Conservation (phyloP, 1,284 basidiomycete genomes). For the Malassezia brasiliensis region DNA sequence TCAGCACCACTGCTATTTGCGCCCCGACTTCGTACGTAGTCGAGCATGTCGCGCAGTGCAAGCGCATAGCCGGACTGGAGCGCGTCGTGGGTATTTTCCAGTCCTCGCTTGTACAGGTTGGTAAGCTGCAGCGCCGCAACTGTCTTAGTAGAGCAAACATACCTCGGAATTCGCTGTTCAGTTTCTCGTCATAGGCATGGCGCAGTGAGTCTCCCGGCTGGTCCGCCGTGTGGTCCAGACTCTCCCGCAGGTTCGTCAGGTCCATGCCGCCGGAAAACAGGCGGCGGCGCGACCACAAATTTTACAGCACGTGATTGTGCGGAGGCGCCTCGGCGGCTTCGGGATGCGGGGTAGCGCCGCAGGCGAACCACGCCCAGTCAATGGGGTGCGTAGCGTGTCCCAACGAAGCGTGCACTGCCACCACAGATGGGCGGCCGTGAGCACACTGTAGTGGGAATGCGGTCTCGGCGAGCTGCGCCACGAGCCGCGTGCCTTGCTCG, state of each 20-base stretch:
- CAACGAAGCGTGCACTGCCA: background rate
- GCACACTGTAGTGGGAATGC: slow-evolving; percentile 85
- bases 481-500: slow-evolving; percentile 62
- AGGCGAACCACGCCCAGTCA: background rate
- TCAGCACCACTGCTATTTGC: background rate
- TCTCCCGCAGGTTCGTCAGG: slow-evolving; percentile 17
- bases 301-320: too few relatives aligned
- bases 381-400: background rate
- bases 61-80: slow-evolving; percentile 12
- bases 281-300: too few relatives aligned
- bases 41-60: slow-evolving; percentile 12
- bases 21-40: background rate
- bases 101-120: slow-evolving; percentile 16
- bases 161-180: slow-evolving; percentile 16
- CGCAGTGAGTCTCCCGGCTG: background rate
- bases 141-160: background rate
- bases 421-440: slow-evolving; percentile 56
- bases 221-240: slow-evolving; percentile 5
- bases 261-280: slow-evolving; percentile 7
- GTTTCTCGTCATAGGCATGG: slow-evolving; percentile 8
- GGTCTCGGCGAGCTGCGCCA: slow-evolving; percentile 61
- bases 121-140: slow-evolving; percentile 16
- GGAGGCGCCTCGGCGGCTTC: too few relatives aligned
- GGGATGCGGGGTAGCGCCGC: background rate
- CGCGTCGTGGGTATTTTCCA: slow-evolving; percentile 7